A percentile compares a stretch with the other conserved stretches of the same genome.
phyloP scores from a whole-genome alignment of 2,329 filamentous ascomycete genomes.

The Phialocephala subalpina region DNA sequence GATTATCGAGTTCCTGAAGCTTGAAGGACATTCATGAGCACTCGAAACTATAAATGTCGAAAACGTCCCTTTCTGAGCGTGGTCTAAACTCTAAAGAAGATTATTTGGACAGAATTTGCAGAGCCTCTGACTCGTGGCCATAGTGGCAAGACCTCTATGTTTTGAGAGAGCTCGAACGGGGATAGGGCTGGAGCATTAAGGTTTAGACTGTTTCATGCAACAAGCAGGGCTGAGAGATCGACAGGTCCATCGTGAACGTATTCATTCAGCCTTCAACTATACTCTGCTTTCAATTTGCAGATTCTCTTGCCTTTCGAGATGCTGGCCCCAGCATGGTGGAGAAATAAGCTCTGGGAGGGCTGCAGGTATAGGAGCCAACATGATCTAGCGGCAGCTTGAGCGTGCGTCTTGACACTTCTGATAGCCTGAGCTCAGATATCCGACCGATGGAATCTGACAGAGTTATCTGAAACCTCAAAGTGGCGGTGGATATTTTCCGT shows the following conservation, averaged over 20 bases:
- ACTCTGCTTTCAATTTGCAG: not conserved
- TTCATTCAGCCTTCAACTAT: not conserved
- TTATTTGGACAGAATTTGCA: not conserved
- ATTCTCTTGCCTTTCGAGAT: not conserved
- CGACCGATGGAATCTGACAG: not conserved
- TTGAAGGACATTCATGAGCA: not conserved
- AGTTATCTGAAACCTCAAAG: not conserved
- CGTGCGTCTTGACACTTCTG: not conserved
- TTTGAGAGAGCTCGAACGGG: not conserved
- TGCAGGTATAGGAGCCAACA: not conserved
- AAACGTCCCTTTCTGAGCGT: not conserved
- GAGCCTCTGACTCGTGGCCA: not conserved
- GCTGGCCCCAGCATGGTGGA: not conserved
- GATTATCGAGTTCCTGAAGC: not conserved
- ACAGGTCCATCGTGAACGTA: not conserved
- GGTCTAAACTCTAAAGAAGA: not conserved
- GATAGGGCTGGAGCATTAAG: not conserved
- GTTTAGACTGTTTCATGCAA: not conserved
- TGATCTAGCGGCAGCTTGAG: not conserved
- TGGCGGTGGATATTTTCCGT: not conserved
- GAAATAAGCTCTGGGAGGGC: not conserved
- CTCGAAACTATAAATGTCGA: not conserved
- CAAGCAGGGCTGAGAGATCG: not conserved
- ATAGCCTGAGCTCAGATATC: not conserved
- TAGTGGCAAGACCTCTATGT: not conserved